A percentile compares a stretch with the other conserved stretches of the same genome.
Evolutionary conservation across 2,329 filamentous ascomycete species (phyloP).

Genomic region (Trichoderma semiorbis): DNA sequence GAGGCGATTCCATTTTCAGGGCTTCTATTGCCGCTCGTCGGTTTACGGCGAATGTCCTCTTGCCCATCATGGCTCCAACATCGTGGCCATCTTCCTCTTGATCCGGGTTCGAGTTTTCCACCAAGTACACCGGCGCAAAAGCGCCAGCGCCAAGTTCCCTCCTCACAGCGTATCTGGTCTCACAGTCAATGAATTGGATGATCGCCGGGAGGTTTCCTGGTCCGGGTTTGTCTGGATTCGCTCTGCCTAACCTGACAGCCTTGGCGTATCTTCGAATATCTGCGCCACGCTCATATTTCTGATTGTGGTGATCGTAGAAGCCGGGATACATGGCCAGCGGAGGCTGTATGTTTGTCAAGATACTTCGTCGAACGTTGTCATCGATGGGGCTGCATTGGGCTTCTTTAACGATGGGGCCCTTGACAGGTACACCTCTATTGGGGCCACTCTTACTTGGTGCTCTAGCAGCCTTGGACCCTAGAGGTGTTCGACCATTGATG

Average conservation of each 20-base stretch:
- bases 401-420: conserved; percentile 76
- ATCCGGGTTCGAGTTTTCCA: conserved; percentile 64
- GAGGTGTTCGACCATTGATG: conserved; percentile 50
- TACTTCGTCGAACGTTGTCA: conserved; percentile 67
- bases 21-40: conserved; percentile 68
- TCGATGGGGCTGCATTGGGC: conserved; percentile 86
- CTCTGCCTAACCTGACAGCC: conserved; percentile 56
- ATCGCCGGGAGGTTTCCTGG: conserved; percentile 57
- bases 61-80: conserved; percentile 55
- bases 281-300: conserved; percentile 60
- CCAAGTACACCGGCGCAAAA: conserved; percentile 91
- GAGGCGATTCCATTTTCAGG: conserved; percentile 90
- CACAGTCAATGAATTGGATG: conserved; percentile 64
- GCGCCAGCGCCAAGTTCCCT: conserved; percentile 88
- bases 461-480: conserved; percentile 40
- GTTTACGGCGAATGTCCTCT: conserved; percentile 55
- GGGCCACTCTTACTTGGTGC: conserved; percentile 32
- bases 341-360: conserved; percentile 71
- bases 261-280: conserved; percentile 84
- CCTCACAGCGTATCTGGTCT: conserved; percentile 71
- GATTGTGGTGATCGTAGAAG: conserved; percentile 69
- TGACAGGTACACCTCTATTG: conserved; percentile 44
- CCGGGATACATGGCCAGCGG: conserved; percentile 71
- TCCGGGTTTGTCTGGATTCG: conserved; percentile 58
- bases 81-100: conserved; percentile 44